Evolutionary conservation across 2,329 filamentous ascomycete genomes (phyloP).

Genomic region (Pseudocercospora vitis): DNA sequence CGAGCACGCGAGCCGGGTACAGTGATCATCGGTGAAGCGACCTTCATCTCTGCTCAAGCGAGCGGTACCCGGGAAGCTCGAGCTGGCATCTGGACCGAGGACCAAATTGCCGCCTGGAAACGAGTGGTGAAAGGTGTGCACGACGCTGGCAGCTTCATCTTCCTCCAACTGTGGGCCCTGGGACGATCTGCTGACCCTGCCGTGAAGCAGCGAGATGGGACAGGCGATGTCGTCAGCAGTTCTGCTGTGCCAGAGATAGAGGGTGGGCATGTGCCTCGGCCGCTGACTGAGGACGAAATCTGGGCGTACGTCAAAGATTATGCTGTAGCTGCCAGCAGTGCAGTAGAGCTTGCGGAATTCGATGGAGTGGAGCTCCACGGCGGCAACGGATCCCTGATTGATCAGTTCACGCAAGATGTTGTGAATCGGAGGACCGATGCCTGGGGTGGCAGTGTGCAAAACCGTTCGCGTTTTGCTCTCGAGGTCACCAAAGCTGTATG

Average conservation of each 20-base stretch:
- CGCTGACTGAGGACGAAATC: slow-evolving; percentile 44
- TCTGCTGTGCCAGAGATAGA: slow-evolving; percentile 32
- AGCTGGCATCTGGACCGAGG: slow-evolving; percentile 34
- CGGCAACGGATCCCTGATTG: slow-evolving; percentile 56
- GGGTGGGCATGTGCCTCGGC: neutral
- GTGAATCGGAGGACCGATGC: slow-evolving; percentile 53
- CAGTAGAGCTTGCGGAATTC: slow-evolving; percentile 50
- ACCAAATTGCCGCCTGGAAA: slow-evolving; percentile 53
- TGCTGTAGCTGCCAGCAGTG: slow-evolving; percentile 44
- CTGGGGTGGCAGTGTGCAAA: slow-evolving; percentile 49
- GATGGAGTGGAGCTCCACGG: slow-evolving; percentile 59
- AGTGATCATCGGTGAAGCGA: slow-evolving; percentile 39
- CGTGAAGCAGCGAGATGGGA: slow-evolving; percentile 29
- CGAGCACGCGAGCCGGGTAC: slow-evolving; percentile 37
- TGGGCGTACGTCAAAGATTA: slow-evolving; percentile 38
- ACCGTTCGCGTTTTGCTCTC: slow-evolving; percentile 52
- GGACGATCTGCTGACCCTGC: slow-evolving; percentile 48
- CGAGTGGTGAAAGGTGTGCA: slow-evolving; percentile 54
- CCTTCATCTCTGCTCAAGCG: slow-evolving; percentile 36
- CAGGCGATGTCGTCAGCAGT: slow-evolving; percentile 36
- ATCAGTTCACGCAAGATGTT: slow-evolving; percentile 61
- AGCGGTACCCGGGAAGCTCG: slow-evolving; percentile 29
- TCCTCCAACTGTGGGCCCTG: slow-evolving; percentile 49
- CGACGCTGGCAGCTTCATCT: slow-evolving; percentile 52
- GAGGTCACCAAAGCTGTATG: slow-evolving; percentile 54